Evolutionary conservation across 2,329 filamentous ascomycete species (phyloP), one percentile per base, ranked within the genome.

Genomic region (Talaromyces albobiverticillius): DNA sequence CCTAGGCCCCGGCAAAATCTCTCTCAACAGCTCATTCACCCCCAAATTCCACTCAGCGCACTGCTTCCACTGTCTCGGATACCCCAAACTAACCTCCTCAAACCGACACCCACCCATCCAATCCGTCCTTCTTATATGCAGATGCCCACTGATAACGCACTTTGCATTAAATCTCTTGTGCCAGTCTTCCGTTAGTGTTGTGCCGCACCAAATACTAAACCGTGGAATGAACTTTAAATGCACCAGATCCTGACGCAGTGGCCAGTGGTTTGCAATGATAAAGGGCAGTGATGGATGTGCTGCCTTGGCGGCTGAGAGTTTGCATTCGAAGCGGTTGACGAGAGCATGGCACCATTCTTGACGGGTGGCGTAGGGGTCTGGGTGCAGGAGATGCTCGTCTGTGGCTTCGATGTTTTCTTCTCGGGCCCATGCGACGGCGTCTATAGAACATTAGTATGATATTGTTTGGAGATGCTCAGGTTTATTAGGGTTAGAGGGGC

Each of bases 201-300:
- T 55, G n/a, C 53, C 53, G 29, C 53, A 55, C 53, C 53, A 55
- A n/a, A 55, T 23, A 2, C 29, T 40, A 34, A 55, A 55, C 8
- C 53, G 43, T 22, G 53, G 53, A 18, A 55, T 55, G 18, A 42
- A 55, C 26, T 46, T 47, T 31, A 55, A 32, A 34, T 14, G 46
- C 22, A 51, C 53, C 7, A 55, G 53, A 26, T 55, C 53, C 41
- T 51, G 45, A 4, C 53, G 42, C 18, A 55, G 36, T 8, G 53
- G 53, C 53, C 53, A 55, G 20, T 55, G 53, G 14, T 55, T 55
- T 25, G 53, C 53, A 45, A 55, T 55, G n/a, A 55, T 45, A 23
- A 55, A 31, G 3, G 53, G 48, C 16, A 48, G 11, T 4, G 25
- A 38, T 41, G 53, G 53, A 18, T 34, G 43, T 11, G 16, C 32